These are phyloP conservation scores for Leptographium wingfieldii DNA, from an alignment of 2,329 filamentous ascomycete genomes.

Conservation along the genomic window DNA sequence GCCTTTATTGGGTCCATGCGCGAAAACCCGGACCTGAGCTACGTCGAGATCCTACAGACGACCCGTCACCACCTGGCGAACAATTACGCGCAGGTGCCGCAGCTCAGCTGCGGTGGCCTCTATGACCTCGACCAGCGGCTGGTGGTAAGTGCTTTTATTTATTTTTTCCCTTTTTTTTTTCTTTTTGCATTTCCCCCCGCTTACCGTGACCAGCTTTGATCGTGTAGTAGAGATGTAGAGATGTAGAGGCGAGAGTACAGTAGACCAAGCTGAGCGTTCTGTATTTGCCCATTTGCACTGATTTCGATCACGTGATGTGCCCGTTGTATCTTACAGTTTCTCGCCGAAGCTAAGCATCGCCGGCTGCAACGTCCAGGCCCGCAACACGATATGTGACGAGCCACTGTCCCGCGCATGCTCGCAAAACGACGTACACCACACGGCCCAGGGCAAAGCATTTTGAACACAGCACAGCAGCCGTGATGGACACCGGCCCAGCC, in stretches of 20 bases:
- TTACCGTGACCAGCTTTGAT: background rate
- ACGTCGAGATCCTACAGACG: conserved; percentile 17
- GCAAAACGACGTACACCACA: background rate
- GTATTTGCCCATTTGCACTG: too few relatives aligned
- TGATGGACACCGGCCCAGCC: conserved; percentile 4
- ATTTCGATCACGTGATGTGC: too few relatives aligned
- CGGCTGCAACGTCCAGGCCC: too few relatives aligned
- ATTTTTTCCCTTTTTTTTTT: too few relatives aligned
- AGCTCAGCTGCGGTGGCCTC: conserved; percentile 18
- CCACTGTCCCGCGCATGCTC: background rate
- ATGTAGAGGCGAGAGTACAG: too few relatives aligned
- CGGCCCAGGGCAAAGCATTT: background rate
- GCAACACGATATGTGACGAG: too few relatives aligned
- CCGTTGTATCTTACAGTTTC: too few relatives aligned
- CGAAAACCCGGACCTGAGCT: conserved; percentile 19
- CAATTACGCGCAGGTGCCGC: conserved; percentile 16
- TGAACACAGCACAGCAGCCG: background rate
- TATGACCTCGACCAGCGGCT: conserved; percentile 17
- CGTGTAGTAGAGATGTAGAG: too few relatives aligned
- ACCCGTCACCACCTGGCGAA: conserved; percentile 13
- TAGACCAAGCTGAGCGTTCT: too few relatives aligned
- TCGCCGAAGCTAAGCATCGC: too few relatives aligned
- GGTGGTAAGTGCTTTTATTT: too few relatives aligned
- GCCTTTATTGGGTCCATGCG: conserved; percentile 22
- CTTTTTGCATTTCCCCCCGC: background rate